Evolutionary conservation across 805 yeast species (phyloP), one percentile per base, ranked within the genome.

Genomic region (Candida ponderosae): DNA sequence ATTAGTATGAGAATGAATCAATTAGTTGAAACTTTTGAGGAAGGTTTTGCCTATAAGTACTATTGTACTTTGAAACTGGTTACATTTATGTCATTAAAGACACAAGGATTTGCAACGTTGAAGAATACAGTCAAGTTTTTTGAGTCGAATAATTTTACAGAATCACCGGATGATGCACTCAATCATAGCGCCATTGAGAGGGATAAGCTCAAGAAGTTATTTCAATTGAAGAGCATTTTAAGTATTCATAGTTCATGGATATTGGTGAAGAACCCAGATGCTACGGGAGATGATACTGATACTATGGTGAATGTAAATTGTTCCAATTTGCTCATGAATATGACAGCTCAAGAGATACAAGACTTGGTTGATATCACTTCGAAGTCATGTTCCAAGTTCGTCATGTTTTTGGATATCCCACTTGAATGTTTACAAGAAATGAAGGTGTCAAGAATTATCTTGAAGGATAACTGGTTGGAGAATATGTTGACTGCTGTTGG

Each of bases 191-290:
- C 29, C 1, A 4, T 33, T 7, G 41, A 33, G 17, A 40, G 44
- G 23, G 44, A 44, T 7, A 36, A 37, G 10, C 36, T 44, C 24
- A 46, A 32, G 23, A 43, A 28, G 16, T 21, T 31, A 5, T 35
- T 45, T 4, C 43, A 40, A 28, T 33, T 31, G 36, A 39, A 39
- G 15, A 35, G 35, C 21, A 34, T 45, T n/a, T 20, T 48, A 16
- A 42, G 33, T 19, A 31, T 39, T 7, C 18, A 33, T 16, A 27
- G 30, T 26, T 46, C 42, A 31, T 48, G 53, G 53, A 45, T 45
- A 38, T 44, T 43, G 15, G 17, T 37, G 3, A 32, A 23, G n/a
- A 28, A 19, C 13, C n/a, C 36, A 5, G 10, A n/a, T 5, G 28
- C 6, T 14, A 19, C 23, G 26, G 19, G 15, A 13, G 29, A 34